phyloP scores from a whole-genome alignment of 2,329 filamentous ascomycete species.

The Pseudogymnoascus sp. region DNA sequence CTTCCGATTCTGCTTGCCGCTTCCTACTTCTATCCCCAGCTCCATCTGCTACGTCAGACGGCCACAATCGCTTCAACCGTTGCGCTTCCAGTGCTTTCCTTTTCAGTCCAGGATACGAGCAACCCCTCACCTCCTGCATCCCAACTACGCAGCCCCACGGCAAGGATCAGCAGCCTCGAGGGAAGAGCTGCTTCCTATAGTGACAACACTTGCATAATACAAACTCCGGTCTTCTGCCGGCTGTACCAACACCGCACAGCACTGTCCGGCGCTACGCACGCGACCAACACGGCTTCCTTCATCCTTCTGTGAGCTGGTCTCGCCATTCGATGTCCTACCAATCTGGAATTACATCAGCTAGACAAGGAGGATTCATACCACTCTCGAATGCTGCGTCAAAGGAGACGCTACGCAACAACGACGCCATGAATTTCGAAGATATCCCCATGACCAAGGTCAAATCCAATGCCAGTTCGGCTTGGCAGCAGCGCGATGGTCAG shows the following conservation, averaged over 20 bases:
- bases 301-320: not conserved
- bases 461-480: constrained; percentile 9
- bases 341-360: not conserved
- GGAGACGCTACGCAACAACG: constrained; percentile 3
- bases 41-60: not conserved
- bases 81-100: not conserved
- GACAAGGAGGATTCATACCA: not conserved
- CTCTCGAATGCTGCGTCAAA: not conserved
- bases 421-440: not conserved
- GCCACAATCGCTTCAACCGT: not conserved
- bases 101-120: not conserved
- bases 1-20: not conserved
- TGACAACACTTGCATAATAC: not conserved
- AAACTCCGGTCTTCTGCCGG: not conserved
- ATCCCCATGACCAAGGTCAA: constrained; percentile 4
- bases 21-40: not conserved
- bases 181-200: not conserved
- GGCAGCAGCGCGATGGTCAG: constrained; percentile 8
- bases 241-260: not conserved
- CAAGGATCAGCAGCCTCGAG: not conserved
- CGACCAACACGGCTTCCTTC: not conserved
- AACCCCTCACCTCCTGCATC: not conserved
- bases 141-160: not conserved
- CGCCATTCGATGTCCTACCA: not conserved
- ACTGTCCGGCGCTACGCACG: not conserved